Evolutionary conservation across 129 eudicot genomes (phyloP).

Genomic region (Chrysanthemum makinoi): DNA sequence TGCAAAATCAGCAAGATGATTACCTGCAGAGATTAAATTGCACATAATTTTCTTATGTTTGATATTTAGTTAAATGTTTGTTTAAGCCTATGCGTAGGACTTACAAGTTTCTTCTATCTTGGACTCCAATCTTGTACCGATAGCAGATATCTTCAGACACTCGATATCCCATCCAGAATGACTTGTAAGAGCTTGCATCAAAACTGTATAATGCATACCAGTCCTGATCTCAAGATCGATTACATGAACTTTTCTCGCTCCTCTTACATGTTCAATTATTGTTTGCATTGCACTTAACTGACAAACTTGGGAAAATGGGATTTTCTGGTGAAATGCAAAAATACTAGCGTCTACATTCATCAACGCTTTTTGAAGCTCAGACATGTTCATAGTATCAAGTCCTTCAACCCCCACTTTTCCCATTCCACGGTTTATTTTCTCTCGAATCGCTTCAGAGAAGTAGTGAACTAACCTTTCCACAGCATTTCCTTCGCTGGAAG

Average conservation of each 20-base stretch:
- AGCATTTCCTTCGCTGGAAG: no score
- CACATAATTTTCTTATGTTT: no score
- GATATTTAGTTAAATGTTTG: no score
- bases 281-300: no score
- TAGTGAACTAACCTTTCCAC: no score
- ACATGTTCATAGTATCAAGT: no score
- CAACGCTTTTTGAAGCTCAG: constrained; percentile 18
- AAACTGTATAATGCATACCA: constrained; percentile 37
- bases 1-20: constrained; percentile 36
- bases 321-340: constrained; percentile 26
- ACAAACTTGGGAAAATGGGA: constrained; percentile 32
- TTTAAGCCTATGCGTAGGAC: not conserved
- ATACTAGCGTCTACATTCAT: constrained; percentile 16
- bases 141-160: constrained; percentile 46
- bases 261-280: no score
- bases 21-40: constrained; percentile 18
- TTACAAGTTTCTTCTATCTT: constrained; percentile 11
- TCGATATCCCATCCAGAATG: constrained; percentile 22
- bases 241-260: no score
- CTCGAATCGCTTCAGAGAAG: no score
- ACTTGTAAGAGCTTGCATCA: constrained; percentile 48
- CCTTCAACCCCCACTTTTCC: no score
- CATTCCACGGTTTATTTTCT: no score
- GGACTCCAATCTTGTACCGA: constrained; percentile 35
- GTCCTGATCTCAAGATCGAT: no score